These are phyloP conservation scores for Boletus vinaceobasis DNA, from an alignment of 768 basidiomycete genomes.

Conservation along the genomic window DNA sequence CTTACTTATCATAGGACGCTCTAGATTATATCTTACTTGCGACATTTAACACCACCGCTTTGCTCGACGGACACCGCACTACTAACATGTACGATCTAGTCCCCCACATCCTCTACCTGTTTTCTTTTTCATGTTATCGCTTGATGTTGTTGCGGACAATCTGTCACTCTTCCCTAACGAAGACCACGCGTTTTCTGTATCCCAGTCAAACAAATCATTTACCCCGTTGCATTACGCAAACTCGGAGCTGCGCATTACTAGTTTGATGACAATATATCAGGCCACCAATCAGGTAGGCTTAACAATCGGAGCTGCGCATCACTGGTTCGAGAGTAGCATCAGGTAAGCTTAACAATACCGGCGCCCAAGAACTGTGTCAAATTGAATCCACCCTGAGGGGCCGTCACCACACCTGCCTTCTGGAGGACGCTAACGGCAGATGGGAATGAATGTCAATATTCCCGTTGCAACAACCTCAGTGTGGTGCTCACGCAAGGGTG, in stretches of 20 bases:
- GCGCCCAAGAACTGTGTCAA: slow-evolving; percentile 55
- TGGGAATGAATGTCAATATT: not conserved
- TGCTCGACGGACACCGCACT: slow-evolving; percentile 14
- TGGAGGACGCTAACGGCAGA: slow-evolving; percentile 55
- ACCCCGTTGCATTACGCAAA: not conserved
- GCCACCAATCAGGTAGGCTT: slow-evolving; percentile 41
- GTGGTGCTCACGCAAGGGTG: slow-evolving; percentile 58
- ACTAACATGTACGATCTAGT: slow-evolving; percentile 5
- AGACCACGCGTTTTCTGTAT: not conserved
- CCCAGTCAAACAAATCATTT: not conserved
- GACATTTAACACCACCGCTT: not conserved
- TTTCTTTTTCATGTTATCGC: slow-evolving; percentile 7
- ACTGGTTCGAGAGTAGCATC: slow-evolving; percentile 7
- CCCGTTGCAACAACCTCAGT: not conserved
- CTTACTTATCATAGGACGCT: slow-evolving; percentile 20
- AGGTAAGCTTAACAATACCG: slow-evolving; percentile 50
- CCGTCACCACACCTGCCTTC: slow-evolving; percentile 67
- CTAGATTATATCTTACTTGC: slow-evolving; percentile 8
- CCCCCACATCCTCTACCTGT: not conserved
- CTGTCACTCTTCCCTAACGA: slow-evolving; percentile 1
- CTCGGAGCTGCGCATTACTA: not conserved
- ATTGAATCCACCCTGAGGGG: slow-evolving; percentile 51
- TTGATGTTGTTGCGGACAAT: slow-evolving; percentile 15
- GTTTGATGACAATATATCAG: not conserved
- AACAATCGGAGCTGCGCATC: slow-evolving; percentile 31